Base-by-base conservation (phyloP, 768 basidiomycete species). In the Hericium alpestre region DNA sequence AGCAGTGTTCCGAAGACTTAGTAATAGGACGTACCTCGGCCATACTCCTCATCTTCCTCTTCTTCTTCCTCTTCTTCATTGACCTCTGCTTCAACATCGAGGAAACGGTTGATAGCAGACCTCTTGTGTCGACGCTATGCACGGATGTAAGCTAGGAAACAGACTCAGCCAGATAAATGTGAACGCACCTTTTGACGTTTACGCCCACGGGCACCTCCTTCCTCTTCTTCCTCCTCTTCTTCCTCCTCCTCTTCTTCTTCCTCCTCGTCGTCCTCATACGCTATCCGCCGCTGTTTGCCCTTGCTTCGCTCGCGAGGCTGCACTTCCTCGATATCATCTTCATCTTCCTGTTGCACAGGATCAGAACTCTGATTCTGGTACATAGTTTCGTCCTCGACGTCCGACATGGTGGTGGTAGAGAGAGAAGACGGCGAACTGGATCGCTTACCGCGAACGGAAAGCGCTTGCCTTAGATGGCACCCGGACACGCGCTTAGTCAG, bases 1-100 rank as follows among this genome's bases (percentile, higher is more conserved):
- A 51, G 51, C 55, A 52, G 27, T 51, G 43, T 54, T 54, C 39
- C 40, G 37, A 58, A 27, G 4, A 40, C 46, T 3, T 12, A 22
- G 48, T n/a, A 39, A 22, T 27, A 46, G 2, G 23, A 63, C 74
- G 72, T 11, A 72, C 72, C 72, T 61, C 63, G 63, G 0, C 76
- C 87, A 58, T 78, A 80, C 55, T 90, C 90, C 18, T 88, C 87
- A 3, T 89, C 89, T 6, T 86, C 91, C 18, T 95, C 93, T 2
- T 88, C 87, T 23, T 97, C 96, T 38, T 96, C 95, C 3, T 97
- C 96, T 18, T 98, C 96, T 32, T 96, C 93, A 63, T 93, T 93
- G 18, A 95, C 94, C 68, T 93, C 92, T 55, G 93, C 93, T 73
- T 95, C 92, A 56, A 94, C 79, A 81, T 98, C 96, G 63, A 98